A percentile compares a stretch with the other conserved stretches of the same genome.
These are phyloP conservation scores for Xylariaceae sp. DNA, from an alignment of 2,329 filamentous ascomycete species.

Conservation along the genomic window DNA sequence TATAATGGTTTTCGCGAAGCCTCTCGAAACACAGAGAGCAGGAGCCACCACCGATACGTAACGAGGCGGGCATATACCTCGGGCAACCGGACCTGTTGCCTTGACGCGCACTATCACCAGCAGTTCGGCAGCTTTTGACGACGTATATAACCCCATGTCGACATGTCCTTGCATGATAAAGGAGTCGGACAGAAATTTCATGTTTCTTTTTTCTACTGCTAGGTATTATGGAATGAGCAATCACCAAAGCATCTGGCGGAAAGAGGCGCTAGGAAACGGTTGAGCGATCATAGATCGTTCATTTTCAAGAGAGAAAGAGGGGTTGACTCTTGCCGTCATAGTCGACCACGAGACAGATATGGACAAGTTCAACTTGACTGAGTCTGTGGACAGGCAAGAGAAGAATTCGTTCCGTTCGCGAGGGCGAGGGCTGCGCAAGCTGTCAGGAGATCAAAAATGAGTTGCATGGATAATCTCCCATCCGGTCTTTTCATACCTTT, in stretches of 20 bases:
- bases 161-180: constrained; percentile 29
- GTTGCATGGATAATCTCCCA: constrained; percentile 26
- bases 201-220: constrained; percentile 18
- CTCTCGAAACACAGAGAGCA: constrained; percentile 10
- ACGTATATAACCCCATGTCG: constrained; percentile 27
- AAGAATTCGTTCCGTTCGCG: constrained; percentile 18
- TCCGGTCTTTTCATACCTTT: constrained; percentile 29
- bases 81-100: constrained; percentile 16
- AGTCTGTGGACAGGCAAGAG: constrained; percentile 21
- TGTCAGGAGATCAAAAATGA: constrained; percentile 22
- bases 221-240: constrained; percentile 25
- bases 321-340: constrained; percentile 20
- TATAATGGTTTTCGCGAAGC: constrained; percentile 52
- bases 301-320: constrained; percentile 1
- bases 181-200: constrained; percentile 29
- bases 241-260: constrained; percentile 26
- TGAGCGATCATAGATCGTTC: constrained; percentile 15
- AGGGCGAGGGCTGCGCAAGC: constrained; percentile 15
- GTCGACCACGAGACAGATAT: too few species aligned
- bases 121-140: constrained; percentile 22
- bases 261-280: constrained; percentile 17
- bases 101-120: constrained; percentile 21
- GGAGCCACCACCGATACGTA: constrained; percentile 12
- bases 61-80: constrained; percentile 17
- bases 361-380: constrained; percentile 11